Percentiles rank a stretch among this genome's conserved stretches.
phyloP scores from a whole-genome alignment of 805 yeast species.

The Metschnikowia matae region DNA sequence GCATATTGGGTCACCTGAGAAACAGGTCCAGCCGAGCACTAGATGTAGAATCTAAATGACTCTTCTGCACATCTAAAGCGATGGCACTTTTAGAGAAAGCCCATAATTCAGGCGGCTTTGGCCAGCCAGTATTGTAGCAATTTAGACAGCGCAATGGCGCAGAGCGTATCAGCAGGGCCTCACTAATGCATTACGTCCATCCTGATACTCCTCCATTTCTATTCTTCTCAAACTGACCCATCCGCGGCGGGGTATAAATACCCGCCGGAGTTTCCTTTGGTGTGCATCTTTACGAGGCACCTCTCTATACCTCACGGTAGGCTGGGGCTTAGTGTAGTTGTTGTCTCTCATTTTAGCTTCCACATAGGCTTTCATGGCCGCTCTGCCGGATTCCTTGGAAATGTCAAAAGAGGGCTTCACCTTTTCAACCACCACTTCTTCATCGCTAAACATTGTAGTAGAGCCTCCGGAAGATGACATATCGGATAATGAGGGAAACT shows the following conservation, averaged over 20 bases:
- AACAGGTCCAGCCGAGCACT: neutral
- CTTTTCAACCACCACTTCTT: neutral
- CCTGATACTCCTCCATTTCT: conserved; percentile 2
- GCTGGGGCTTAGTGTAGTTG: neutral
- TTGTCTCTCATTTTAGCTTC: conserved; percentile 6
- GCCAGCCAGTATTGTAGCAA: neutral
- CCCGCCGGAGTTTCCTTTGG: conserved; percentile 6
- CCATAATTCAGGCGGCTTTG: neutral
- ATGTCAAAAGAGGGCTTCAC: conserved; percentile 12
- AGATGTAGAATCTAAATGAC: neutral
- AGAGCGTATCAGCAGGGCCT: neutral
- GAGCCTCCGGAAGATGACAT: neutral
- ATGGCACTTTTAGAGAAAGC: no score
- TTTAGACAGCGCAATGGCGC: neutral
- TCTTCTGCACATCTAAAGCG: neutral
- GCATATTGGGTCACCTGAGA: neutral
- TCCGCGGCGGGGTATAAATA: conserved; percentile 12
- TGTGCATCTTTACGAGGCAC: conserved; percentile 1
- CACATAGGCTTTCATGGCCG: conserved; percentile 11
- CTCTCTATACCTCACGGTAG: neutral
- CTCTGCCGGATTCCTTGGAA: conserved; percentile 12
- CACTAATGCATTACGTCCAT: conserved; percentile 3
- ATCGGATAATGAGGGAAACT: neutral
- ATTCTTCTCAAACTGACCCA: conserved; percentile 8
- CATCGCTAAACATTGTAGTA: neutral